These are phyloP conservation scores for Chionographis japonica DNA, from an alignment of 106 monocot genomes.

Conservation along the genomic window DNA sequence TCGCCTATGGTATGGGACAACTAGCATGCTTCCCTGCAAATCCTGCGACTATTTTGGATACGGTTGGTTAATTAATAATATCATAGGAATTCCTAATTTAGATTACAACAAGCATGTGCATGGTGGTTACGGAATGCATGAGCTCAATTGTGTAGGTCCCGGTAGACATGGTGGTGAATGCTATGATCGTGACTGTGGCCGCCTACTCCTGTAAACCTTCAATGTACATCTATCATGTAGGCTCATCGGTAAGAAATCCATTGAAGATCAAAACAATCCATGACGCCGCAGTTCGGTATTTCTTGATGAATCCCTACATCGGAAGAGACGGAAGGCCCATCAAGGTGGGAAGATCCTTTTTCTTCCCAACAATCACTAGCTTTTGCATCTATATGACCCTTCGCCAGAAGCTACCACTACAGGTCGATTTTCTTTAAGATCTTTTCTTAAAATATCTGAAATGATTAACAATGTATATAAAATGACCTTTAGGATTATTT, in stretches of 20 bases:
- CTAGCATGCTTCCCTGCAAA: too few relatives aligned
- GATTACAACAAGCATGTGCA: too few relatives aligned
- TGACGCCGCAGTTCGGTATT: too few relatives aligned
- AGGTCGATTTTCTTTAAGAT: neutral
- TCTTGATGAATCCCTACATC: neutral
- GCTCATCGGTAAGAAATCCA: constrained; percentile 1
- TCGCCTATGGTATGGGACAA: too few relatives aligned
- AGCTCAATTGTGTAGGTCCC: neutral
- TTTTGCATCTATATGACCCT: neutral
- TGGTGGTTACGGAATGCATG: too few relatives aligned
- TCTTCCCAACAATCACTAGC: neutral
- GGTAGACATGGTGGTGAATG: too few relatives aligned
- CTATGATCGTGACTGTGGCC: too few relatives aligned
- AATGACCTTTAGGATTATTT: neutral
- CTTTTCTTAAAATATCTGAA: neutral
- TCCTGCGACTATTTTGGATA: too few relatives aligned
- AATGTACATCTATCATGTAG: constrained; percentile 1
- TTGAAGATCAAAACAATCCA: neutral
- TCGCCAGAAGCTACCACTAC: neutral
- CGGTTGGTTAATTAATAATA: neutral
- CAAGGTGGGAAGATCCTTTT: neutral
- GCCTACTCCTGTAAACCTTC: neutral
- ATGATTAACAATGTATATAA: neutral
- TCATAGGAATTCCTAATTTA: too few relatives aligned
- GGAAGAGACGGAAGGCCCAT: neutral